Base-by-base conservation (phyloP, 2,329 filamentous ascomycete genomes). In the Cercospora berteroae region DNA sequence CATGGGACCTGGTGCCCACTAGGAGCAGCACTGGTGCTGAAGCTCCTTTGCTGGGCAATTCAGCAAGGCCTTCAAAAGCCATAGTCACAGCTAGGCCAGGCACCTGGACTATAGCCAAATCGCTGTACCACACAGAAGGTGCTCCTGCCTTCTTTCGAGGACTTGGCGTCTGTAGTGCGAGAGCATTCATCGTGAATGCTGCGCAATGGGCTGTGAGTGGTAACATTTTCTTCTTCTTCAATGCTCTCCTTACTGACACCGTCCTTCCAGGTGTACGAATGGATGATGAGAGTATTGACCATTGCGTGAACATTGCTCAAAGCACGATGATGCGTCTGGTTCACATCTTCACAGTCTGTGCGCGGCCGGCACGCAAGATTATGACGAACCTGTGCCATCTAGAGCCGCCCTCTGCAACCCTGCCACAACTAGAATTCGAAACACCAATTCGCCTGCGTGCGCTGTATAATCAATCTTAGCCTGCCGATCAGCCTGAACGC, bases 161-260 rank as follows among this genome's bases (percentile, higher is more conserved):
- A 1, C 79, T 98, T 50, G 88, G 88, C 0, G 84, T 97, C 33
- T 98, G 94, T 79, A 96, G 92, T 78, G 80, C 91, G 8, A 84
- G 94, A 72, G 94, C 94, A 0, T 97, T 98, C 77, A 82, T 96
- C 62, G 94, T 97, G 44, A 97, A 97, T 81, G 94, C 94, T 2
- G 90, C 92, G n/a, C 88, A 89, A 81, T 98, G 94, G 94, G 90
- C 90, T 25, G 87, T 92, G 63, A 69, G 74, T 71, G 23, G 33
- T 55, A n/a, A 20, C 29, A 29, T 9, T 23, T 10, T 33, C 39
- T 4, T n/a, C n/a, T 55, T 18, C 18, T 18, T 12, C 5, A 48
- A 39, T 31, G 18, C n/a, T n/a, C n/a, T 36, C 20, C 50, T 60
- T 20, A 36, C 36, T 16, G 9, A 60, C n/a, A 23, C 52, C 13